A percentile compares a stretch with the other conserved stretches of the same genome.
These are phyloP conservation scores for Eimeria sp. DNA, from an alignment of 169 alveolate genomes.

Conservation along the genomic window DNA sequence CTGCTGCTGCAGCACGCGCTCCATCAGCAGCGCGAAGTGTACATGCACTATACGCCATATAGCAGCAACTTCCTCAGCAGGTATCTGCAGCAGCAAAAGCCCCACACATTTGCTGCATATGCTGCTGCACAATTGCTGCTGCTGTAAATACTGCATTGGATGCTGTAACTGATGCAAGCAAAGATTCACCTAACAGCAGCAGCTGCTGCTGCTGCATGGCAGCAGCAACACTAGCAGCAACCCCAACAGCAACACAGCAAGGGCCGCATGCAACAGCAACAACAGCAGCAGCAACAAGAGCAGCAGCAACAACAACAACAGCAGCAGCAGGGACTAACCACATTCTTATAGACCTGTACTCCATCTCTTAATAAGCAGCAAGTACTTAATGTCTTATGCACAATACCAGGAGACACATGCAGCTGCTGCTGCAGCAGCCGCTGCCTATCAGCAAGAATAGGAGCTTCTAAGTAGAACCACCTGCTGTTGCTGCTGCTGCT, in stretches of 20 bases:
- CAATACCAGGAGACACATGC: constrained; percentile 75
- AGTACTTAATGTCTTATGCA: constrained; percentile 12
- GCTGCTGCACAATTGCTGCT: neutral
- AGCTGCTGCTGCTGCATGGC: neutral
- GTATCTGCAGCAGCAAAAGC: constrained; percentile 55
- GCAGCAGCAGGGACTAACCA: constrained; percentile 58
- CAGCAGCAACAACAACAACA: constrained; percentile 6
- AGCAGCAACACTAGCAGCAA: constrained; percentile 4
- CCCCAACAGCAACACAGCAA: neutral
- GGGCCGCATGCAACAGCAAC: neutral
- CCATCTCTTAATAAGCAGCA: constrained; percentile 77
- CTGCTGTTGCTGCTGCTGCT: too few relatives aligned
- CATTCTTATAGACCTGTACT: constrained; percentile 28
- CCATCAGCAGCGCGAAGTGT: constrained; percentile 78
- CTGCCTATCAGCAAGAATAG: too few relatives aligned
- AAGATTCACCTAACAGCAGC: neutral
- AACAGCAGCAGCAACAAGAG: neutral
- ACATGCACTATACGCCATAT: constrained; percentile 11
- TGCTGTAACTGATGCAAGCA: neutral
- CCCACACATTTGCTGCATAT: neutral
- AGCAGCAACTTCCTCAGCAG: constrained; percentile 26
- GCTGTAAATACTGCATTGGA: too few relatives aligned
- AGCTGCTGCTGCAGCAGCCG: constrained; percentile 53
- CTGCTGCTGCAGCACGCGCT: constrained; percentile 77
- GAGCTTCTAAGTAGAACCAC: too few relatives aligned